A percentile compares a stretch with the other conserved stretches of the same genome.
phyloP scores from a whole-genome alignment of 345 rosid genomes.

The Limnanthes douglasii region DNA sequence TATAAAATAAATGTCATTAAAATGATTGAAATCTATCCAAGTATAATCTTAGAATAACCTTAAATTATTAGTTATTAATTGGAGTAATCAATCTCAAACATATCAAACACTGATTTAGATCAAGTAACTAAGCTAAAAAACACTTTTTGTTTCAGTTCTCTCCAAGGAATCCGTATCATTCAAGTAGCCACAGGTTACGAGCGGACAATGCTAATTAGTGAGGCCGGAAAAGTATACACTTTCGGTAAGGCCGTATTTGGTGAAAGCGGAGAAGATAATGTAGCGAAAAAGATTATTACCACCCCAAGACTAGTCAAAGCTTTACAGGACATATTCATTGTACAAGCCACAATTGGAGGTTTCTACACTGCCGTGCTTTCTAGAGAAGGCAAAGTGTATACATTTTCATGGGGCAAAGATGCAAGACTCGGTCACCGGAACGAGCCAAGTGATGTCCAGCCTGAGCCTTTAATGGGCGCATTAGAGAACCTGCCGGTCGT shows the following conservation, averaged over 20 bases:
- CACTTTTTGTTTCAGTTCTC: constrained; percentile 89
- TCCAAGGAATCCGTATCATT: constrained; percentile 86
- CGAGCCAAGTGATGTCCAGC: constrained; percentile 62
- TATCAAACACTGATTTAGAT: too few relatives aligned
- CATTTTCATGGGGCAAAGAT: constrained; percentile 84
- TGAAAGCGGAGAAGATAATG: constrained; percentile 61
- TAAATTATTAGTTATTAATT: too few relatives aligned
- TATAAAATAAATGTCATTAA: too few relatives aligned
- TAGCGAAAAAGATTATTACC: constrained; percentile 44
- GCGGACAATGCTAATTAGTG: constrained; percentile 91
- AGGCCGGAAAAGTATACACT: constrained; percentile 66
- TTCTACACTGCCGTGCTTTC: constrained; percentile 88
- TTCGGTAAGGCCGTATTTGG: constrained; percentile 90
- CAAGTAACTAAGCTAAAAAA: too few relatives aligned
- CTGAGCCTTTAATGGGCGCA: constrained; percentile 76
- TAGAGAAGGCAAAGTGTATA: constrained; percentile 88
- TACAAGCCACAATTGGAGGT: constrained; percentile 92
- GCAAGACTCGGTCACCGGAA: constrained; percentile 78
- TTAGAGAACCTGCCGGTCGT: constrained; percentile 80
- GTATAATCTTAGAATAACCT: too few relatives aligned
- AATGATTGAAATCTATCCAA: too few relatives aligned
- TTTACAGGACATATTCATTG: constrained; percentile 71
- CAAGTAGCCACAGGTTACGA: constrained; percentile 97
- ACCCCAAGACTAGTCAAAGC: constrained; percentile 71
- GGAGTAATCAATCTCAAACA: too few relatives aligned